Evolutionary conservation across 148 eudicot genomes (phyloP), one percentile per base, ranked within the genome.

Genomic region (Vaccinium darrowii): DNA sequence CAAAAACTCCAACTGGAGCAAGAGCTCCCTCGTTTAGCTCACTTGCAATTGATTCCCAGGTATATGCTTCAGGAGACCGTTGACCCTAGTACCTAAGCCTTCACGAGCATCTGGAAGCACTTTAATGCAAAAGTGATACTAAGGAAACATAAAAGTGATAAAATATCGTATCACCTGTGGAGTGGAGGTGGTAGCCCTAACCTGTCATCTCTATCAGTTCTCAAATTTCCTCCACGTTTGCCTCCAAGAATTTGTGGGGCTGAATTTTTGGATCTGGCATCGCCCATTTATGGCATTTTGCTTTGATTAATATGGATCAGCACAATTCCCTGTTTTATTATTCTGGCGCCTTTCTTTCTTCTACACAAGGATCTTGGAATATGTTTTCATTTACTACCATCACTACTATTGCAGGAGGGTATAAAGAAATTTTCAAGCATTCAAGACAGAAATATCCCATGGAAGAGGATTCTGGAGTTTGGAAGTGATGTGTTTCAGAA

Each of bases 391-490:
- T 49, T 5, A 81, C n/a, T 12, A n/a, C 21, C 56, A 19, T 54
- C 43, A 54, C 76, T 21, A 25, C 58, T 83, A 73, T 83, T 79
- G 84, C 93, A 94, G 98, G 90, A 94, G 83, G 98, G 93, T 27
- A 80, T 92, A 13, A 72, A 39, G 76, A 84, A 49, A 84, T 90
- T 85, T 69, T 84, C 84, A 33, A 84, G 73, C 52, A 85, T 19
- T 33, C 69, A 85, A 30, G 87, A 86, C 56, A 85, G 52, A 87
- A 36, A 12, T 23, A 85, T 89, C 2, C 94, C 93, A 23, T 94
- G 98, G 95, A 92, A 88, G 87, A 74, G 33, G 51, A 90, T 94
- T 63, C 82, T 93, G 89, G 93, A 94, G 84, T 88, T 76, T 76
- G 98, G 98, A 77, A 85, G 87, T 36, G 84, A 85, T n/a, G 91